phyloP scores from a whole-genome alignment of 768 basidiomycete species.

The Podaxis pistillaris region DNA sequence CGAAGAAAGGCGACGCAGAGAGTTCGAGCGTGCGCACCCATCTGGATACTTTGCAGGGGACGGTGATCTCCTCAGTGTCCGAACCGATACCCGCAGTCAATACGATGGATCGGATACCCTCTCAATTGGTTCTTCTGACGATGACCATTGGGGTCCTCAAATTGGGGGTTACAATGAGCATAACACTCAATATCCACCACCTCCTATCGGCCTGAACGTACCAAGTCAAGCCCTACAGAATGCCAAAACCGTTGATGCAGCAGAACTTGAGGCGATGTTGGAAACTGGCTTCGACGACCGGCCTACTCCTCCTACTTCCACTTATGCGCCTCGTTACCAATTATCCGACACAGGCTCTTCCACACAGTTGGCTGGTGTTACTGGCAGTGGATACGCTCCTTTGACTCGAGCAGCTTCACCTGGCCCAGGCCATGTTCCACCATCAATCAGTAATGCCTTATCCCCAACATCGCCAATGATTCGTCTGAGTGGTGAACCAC shows the following conservation, averaged over 20 bases:
- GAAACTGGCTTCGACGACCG: conserved; percentile 85
- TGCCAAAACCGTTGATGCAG: conserved; percentile 55
- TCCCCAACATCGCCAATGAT: conserved; percentile 42
- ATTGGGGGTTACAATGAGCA: conserved; percentile 96
- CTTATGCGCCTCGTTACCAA: conserved; percentile 58
- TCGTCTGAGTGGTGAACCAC: conserved; percentile 22
- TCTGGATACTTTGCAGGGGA: conserved; percentile 63
- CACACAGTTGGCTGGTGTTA: conserved; percentile 38
- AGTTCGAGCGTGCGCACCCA: conserved; percentile 78
- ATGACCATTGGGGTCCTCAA: conserved; percentile 94
- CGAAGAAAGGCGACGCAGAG: conserved; percentile 77
- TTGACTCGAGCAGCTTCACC: conserved; percentile 52
- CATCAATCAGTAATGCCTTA: conserved; percentile 29
- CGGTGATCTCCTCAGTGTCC: conserved; percentile 58
- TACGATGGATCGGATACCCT: conserved; percentile 80
- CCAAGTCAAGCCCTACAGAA: conserved; percentile 37
- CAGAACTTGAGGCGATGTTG: conserved; percentile 90
- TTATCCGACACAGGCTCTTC: conserved; percentile 51
- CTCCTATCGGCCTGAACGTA: conserved; percentile 69
- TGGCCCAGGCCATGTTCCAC: conserved; percentile 18
- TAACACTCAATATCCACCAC: conserved; percentile 74
- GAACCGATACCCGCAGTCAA: conserved; percentile 54
- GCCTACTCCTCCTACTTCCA: conserved; percentile 46
- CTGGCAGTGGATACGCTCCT: conserved; percentile 56
- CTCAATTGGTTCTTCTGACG: conserved; percentile 84